Evolutionary conservation across 108 stramenopile species (phyloP).

Genomic region (Bacterosira constricta): DNA sequence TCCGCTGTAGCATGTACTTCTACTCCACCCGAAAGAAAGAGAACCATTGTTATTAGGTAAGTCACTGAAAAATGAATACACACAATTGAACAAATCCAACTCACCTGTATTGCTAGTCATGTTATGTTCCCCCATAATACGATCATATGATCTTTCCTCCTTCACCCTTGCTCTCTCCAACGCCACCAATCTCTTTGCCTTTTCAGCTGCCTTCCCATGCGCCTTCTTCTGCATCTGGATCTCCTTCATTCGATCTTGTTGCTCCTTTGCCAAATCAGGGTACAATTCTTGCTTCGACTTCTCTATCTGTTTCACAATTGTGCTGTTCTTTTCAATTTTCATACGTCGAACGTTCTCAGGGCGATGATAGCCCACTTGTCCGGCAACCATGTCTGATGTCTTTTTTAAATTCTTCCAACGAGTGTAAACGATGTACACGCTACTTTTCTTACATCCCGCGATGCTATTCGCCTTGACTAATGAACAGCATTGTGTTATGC

Average conservation of each 20-base stretch:
- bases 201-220: constrained; percentile 53
- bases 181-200: constrained; percentile 60
- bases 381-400: constrained; percentile 76
- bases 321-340: constrained; percentile 75
- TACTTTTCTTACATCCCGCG: constrained; percentile 74
- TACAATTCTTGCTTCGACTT: constrained; percentile 67
- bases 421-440: constrained; percentile 84
- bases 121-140: constrained; percentile 62
- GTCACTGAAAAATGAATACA: no score
- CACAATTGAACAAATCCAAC: no score
- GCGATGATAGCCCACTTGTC: constrained; percentile 81
- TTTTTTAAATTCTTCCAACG: constrained; percentile 84
- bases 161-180: constrained; percentile 49
- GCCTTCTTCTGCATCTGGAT: constrained; percentile 74
- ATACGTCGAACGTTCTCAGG: constrained; percentile 80
- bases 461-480: constrained; percentile 88
- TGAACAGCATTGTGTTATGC: constrained; percentile 71
- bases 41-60: no score
- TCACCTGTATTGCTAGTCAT: constrained; percentile 63
- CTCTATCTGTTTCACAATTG: constrained; percentile 74
- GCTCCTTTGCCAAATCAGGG: constrained; percentile 69
- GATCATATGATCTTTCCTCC: constrained; percentile 78
- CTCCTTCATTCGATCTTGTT: constrained; percentile 63
- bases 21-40: no score
- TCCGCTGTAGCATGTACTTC: constrained; percentile 76